Evolutionary conservation across 371 early-diverging fungal species (phyloP).

Genomic region (Smittium culicis): DNA sequence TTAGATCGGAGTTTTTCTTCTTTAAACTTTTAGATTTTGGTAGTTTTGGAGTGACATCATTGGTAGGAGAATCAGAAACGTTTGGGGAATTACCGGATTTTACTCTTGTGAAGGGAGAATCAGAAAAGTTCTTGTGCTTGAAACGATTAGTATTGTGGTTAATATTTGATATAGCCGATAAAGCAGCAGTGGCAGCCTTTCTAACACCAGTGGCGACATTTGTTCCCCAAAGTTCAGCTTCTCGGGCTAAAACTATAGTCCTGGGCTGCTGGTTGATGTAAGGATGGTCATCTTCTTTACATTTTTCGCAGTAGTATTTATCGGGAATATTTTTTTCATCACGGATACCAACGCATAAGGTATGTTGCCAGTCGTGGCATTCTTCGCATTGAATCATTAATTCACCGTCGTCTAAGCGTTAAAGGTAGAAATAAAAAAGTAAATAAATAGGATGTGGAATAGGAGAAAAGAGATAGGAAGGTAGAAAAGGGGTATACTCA

Average conservation of each 20-base stretch:
- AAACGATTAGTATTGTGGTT: not conserved
- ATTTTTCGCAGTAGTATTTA: conserved; percentile 75
- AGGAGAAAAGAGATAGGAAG: not conserved
- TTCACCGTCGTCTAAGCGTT: conserved; percentile 46
- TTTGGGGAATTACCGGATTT: not conserved
- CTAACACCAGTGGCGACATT: conserved; percentile 22
- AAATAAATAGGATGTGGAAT: not conserved
- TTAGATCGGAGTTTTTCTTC: too few species aligned
- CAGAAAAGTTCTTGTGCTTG: not conserved
- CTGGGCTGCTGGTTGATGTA: conserved; percentile 32
- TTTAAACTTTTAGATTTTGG: too few species aligned
- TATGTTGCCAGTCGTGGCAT: conserved; percentile 85
- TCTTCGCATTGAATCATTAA: conserved; percentile 81
- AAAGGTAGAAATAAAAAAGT: not conserved
- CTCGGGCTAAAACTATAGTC: conserved; percentile 22
- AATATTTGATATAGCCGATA: conserved; percentile 4
- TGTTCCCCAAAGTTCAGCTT: conserved; percentile 18
- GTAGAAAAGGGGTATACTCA: conserved; percentile 37
- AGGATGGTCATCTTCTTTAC: conserved; percentile 62
- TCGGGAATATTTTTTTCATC: conserved; percentile 53
- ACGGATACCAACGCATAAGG: conserved; percentile 63
- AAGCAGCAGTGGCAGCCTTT: conserved; percentile 10
- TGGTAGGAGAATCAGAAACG: not conserved
- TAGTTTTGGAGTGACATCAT: not conserved
- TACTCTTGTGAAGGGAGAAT: not conserved